These are phyloP conservation scores for Penicillium expansum DNA, from an alignment of 2,329 filamentous ascomycete species.

Conservation along the genomic window DNA sequence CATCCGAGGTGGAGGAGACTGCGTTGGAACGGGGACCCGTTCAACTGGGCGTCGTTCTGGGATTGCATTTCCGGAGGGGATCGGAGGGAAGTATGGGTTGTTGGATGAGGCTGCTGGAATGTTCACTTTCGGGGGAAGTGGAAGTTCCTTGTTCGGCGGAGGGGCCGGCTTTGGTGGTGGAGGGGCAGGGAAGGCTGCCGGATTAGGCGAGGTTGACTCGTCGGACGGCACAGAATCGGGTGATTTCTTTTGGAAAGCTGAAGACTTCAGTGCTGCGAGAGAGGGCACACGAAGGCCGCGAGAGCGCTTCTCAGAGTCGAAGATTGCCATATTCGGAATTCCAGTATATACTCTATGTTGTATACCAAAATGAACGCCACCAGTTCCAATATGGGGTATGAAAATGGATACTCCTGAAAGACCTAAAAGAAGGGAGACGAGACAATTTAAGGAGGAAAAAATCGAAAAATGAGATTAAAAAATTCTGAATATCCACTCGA, in stretches of 20 bases:
- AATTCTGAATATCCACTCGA: not conserved
- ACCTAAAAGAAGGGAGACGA: not conserved
- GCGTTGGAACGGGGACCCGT: slow-evolving; percentile 2
- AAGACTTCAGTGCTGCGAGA: slow-evolving; percentile 30
- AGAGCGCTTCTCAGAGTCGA: slow-evolving; percentile 36
- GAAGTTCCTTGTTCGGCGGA: slow-evolving; percentile 20
- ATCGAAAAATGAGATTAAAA: not conserved
- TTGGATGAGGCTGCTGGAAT: not conserved
- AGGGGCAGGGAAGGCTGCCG: slow-evolving; percentile 11
- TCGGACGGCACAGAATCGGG: slow-evolving; percentile 18
- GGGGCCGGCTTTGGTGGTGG: slow-evolving; percentile 30
- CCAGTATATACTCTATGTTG: too few species aligned
- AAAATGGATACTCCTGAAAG: not conserved
- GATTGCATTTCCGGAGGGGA: not conserved
- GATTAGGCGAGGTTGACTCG: slow-evolving; percentile 3
- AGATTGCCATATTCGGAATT: slow-evolving; percentile 28
- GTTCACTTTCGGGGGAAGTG: slow-evolving; percentile 6
- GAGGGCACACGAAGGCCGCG: slow-evolving; percentile 36
- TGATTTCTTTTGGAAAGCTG: slow-evolving; percentile 22
- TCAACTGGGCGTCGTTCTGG: slow-evolving; percentile 4
- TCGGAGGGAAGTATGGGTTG: slow-evolving; percentile 11
- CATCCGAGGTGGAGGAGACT: not conserved
- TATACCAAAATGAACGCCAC: not conserved
- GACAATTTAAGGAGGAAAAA: not conserved
- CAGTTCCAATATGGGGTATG: not conserved